Conservation (phyloP, 169 alveolate species). For the Besnoitia besnoiti region DNA sequence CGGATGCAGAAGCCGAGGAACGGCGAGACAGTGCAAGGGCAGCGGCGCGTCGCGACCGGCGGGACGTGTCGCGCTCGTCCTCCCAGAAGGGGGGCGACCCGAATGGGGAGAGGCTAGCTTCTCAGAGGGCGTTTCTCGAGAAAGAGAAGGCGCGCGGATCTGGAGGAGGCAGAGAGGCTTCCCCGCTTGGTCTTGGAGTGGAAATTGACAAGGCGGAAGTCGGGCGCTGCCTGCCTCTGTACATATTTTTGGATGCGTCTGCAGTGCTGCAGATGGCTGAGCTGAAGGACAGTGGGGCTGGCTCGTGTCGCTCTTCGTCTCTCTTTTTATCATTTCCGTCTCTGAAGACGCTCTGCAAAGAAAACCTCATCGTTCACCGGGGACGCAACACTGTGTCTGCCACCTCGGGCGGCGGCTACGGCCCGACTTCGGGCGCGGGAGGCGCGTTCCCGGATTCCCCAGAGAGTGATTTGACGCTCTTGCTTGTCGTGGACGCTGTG, state of each 20-base stretch:
- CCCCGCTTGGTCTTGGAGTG: background rate
- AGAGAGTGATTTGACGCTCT: slow-evolving; percentile 36
- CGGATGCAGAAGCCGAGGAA: background rate
- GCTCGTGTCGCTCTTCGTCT: background rate
- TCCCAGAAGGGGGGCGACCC: background rate
- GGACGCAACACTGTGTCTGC: background rate
- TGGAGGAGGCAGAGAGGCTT: background rate
- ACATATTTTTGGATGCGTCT: slow-evolving; percentile 49
- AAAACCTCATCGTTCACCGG: background rate
- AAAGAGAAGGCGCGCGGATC: background rate
- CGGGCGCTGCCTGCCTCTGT: slow-evolving; percentile 49
- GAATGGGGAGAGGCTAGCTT: background rate
- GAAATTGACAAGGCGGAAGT: slow-evolving; percentile 38
- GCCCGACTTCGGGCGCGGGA: background rate
- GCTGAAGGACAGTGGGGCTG: background rate
- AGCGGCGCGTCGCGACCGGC: background rate
- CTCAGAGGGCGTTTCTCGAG: background rate
- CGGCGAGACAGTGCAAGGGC: background rate
- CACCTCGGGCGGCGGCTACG: background rate
- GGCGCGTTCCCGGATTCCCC: background rate
- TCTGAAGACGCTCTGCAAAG: slow-evolving; percentile 16
- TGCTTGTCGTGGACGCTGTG: slow-evolving; percentile 40
- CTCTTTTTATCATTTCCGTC: background rate
- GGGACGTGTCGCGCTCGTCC: background rate
- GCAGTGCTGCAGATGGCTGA: slow-evolving; percentile 54